A percentile compares a stretch with the other conserved stretches of the same genome.
Conservation (phyloP, 805 yeast species). For the Metschnikowia continentalis region DNA sequence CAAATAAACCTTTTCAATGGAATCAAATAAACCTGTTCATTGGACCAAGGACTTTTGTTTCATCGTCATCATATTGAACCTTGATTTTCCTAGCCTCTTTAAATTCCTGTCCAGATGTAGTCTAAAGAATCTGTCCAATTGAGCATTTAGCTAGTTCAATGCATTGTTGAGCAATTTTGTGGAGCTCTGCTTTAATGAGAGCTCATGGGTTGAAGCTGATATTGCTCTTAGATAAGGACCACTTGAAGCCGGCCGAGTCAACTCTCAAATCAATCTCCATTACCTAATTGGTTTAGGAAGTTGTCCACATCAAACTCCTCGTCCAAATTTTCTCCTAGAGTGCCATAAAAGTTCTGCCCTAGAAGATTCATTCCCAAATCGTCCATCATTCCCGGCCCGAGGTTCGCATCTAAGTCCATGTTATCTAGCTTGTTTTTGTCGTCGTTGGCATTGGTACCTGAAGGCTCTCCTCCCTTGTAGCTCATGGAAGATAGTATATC, state of each 20-base stretch:
- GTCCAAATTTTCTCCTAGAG: slow-evolving; percentile 21
- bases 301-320: slow-evolving; percentile 45
- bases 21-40: too few species aligned
- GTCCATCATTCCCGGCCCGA: slow-evolving; percentile 38
- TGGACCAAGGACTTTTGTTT: too few species aligned
- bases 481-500: slow-evolving; percentile 29
- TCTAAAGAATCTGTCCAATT: too few species aligned
- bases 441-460: slow-evolving; percentile 3
- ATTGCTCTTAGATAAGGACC: too few species aligned
- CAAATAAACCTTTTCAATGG: too few species aligned
- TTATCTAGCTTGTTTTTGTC: slow-evolving; percentile 5
- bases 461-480: slow-evolving; percentile 14
- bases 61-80: too few species aligned
- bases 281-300: slow-evolving; percentile 42
- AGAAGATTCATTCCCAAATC: slow-evolving; percentile 40
- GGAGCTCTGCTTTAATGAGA: too few species aligned
- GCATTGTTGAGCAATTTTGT: too few species aligned
- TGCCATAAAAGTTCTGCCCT: slow-evolving; percentile 30
- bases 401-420: slow-evolving; percentile 32
- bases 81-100: too few species aligned
- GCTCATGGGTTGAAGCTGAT: too few species aligned
- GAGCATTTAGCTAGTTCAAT: too few species aligned
- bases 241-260: not conserved
- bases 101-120: too few species aligned
- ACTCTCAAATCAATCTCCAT: slow-evolving; percentile 21